These are phyloP conservation scores for Taphrina flavorubra DNA, from an alignment of 1,139 yeast species.

Conservation along the genomic window DNA sequence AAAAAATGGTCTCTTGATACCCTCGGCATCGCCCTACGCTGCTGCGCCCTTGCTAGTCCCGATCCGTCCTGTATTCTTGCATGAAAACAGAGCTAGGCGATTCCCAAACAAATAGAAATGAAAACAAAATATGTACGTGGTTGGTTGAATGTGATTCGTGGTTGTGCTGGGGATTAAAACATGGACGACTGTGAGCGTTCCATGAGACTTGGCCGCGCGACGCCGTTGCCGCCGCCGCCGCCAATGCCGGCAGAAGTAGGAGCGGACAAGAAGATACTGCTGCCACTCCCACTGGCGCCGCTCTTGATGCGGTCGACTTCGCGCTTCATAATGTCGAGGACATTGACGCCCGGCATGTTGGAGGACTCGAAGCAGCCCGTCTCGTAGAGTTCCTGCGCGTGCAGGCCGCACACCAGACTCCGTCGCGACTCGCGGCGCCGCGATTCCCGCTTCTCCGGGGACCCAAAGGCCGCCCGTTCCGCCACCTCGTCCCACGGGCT, in stretches of 20 bases:
- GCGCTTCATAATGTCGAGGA: constrained; percentile 62
- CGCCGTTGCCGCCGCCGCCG: constrained; percentile 5
- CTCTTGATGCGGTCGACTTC: constrained; percentile 54
- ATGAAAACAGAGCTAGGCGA: neutral
- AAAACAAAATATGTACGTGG: too few relatives aligned
- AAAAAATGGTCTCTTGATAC: neutral
- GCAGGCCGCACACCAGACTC: constrained; percentile 46
- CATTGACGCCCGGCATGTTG: constrained; percentile 64
- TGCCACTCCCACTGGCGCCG: neutral
- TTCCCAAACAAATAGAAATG: neutral
- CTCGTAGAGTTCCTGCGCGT: constrained; percentile 44
- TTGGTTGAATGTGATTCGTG: neutral
- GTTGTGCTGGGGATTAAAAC: constrained; percentile 3
- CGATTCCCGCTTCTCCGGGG: constrained; percentile 53
- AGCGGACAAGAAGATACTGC: too few relatives aligned
- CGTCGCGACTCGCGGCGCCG: constrained; percentile 49
- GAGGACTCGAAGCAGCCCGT: constrained; percentile 47
- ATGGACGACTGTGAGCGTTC: constrained; percentile 39
- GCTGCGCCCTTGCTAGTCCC: neutral
- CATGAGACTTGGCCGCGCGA: constrained; percentile 25
- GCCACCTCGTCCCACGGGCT: constrained; percentile 57
- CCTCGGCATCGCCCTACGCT: constrained; percentile 20
- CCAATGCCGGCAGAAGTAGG: neutral
- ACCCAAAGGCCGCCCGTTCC: constrained; percentile 54
- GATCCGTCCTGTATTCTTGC: neutral